Percentiles rank a stretch among this genome's conserved stretches.
Conservation (phyloP, 352 stramenopile species). For the Thraustochytrium aureum region DNA sequence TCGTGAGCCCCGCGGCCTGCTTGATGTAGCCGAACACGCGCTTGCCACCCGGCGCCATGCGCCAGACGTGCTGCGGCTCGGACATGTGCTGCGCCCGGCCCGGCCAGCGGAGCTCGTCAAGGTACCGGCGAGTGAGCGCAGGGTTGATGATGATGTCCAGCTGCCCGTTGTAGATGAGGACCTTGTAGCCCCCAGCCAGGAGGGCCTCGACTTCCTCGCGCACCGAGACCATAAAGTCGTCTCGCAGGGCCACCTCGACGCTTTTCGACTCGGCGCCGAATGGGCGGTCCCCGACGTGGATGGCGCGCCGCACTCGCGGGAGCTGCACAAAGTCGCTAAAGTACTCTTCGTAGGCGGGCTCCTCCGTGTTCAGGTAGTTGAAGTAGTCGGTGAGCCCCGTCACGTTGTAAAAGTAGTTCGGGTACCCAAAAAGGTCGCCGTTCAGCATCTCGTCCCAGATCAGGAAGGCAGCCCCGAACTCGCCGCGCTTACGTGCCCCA, state of each 20-base stretch:
- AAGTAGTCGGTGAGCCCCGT: slow-evolving; percentile 58
- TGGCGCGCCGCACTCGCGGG: slow-evolving; percentile 38
- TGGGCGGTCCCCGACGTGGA: slow-evolving; percentile 55
- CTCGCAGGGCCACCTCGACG: slow-evolving; percentile 53
- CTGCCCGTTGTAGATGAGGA: slow-evolving; percentile 60
- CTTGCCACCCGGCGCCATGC: background rate
- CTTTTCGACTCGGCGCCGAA: slow-evolving; percentile 35
- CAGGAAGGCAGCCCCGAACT: slow-evolving; percentile 52
- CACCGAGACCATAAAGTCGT: slow-evolving; percentile 58
- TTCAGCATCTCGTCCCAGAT: slow-evolving; percentile 60
- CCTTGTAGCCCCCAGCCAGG: slow-evolving; percentile 27
- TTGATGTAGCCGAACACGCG: slow-evolving; percentile 57
- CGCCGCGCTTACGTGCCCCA: slow-evolving; percentile 36
- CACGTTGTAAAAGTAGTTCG: slow-evolving; percentile 58
- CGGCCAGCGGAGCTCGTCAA: slow-evolving; percentile 54
- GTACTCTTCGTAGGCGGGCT: slow-evolving; percentile 52
- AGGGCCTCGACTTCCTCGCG: slow-evolving; percentile 56
- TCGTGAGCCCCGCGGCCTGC: slow-evolving; percentile 12
- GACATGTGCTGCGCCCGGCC: slow-evolving; percentile 24
- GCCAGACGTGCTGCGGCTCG: slow-evolving; percentile 56
- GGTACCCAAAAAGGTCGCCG: slow-evolving; percentile 54
- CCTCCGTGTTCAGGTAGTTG: slow-evolving; percentile 53
- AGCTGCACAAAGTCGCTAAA: slow-evolving; percentile 57
- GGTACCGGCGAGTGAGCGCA: slow-evolving; percentile 54
- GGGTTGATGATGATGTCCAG: slow-evolving; percentile 60